These are phyloP conservation scores for Hypoxylon sp. DNA, from an alignment of 2,329 filamentous ascomycete genomes.

Conservation along the genomic window DNA sequence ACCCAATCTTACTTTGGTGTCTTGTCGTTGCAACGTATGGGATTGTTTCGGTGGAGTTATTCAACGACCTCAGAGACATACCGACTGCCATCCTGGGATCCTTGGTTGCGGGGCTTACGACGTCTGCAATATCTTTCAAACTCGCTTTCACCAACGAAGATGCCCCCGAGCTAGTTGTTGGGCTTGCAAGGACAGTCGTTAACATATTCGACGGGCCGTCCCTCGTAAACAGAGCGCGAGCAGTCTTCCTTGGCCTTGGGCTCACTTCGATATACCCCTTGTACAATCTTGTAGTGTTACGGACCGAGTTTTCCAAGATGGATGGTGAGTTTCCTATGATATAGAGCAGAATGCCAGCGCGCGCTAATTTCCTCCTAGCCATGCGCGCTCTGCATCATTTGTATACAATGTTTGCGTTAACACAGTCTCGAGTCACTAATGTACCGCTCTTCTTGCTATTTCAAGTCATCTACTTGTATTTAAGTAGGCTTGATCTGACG, in stretches of 20 bases:
- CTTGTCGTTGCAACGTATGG: slow-evolving; percentile 80
- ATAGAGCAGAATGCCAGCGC: background rate
- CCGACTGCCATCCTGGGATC: slow-evolving; percentile 60
- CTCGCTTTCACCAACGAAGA: slow-evolving; percentile 89
- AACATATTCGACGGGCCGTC: slow-evolving; percentile 61
- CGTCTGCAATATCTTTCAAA: slow-evolving; percentile 84
- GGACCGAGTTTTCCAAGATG: slow-evolving; percentile 48
- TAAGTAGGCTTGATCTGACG: slow-evolving; percentile 64
- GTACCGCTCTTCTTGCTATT: slow-evolving; percentile 88
- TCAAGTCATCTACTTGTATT: slow-evolving; percentile 68
- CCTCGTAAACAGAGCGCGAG: slow-evolving; percentile 64
- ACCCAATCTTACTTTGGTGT: slow-evolving; percentile 80
- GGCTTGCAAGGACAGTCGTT: slow-evolving; percentile 60
- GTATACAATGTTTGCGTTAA: slow-evolving; percentile 84
- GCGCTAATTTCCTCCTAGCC: slow-evolving; percentile 50
- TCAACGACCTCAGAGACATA: slow-evolving; percentile 60
- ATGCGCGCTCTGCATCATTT: slow-evolving; percentile 75
- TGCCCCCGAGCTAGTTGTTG: slow-evolving; percentile 82
- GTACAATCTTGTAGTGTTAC: slow-evolving; percentile 56
- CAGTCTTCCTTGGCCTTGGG: slow-evolving; percentile 66
- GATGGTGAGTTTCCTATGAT: slow-evolving; percentile 46
- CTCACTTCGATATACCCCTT: slow-evolving; percentile 58
- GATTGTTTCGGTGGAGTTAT: slow-evolving; percentile 66
- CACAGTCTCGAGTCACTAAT: slow-evolving; percentile 88
- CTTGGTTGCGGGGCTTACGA: slow-evolving; percentile 61